Base-by-base conservation (phyloP, 805 yeast species). In the Kuraishia floccosa region DNA sequence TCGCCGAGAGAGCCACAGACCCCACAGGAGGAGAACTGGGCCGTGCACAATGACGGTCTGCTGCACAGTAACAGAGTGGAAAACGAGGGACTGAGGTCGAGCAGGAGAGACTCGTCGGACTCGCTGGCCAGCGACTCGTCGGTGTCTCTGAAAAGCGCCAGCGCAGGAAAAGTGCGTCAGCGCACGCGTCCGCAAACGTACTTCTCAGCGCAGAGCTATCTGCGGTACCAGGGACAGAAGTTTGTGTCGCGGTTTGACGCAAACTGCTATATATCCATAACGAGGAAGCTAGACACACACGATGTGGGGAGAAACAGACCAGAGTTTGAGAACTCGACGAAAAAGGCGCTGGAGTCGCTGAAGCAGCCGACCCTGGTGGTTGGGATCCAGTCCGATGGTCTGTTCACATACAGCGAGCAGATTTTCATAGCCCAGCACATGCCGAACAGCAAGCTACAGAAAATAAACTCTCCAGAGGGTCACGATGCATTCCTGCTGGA, bases 401-500 rank as follows among this genome's bases (percentile, higher is more conserved):
- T 91, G 17, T 91, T 91, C 58, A 89, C 97, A 0, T 74, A 80
- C 43, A 71, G 87, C 14, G 98, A 91, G 56, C 98, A 91, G 55
- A 83, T 83, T 46, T 71, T 76, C 31, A 65, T 91, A 29, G 93
- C 93, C 2, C 68, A 72, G 25, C 60, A 74, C 46, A 69, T 91
- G 36, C 87, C 86, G 6, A 65, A 80, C 42, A 66, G 93, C 1
- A 51, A 43, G 5, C 60, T 91, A 40, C 74, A 76, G 41, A 73
- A 75, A 44, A 76, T 91, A 26, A 72, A 81, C 39, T 86, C 96
- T 1, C 91, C 89, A 9, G 98, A 91, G 44, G 98, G 98, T 12
- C 98, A 91, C 49, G 98, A 91, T 59, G 98, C 97, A 2, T 91
- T 91, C 49, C 58, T 91, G 37, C 63, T 91, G 29, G 98, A 91